Conservation (phyloP, 2,329 filamentous ascomycete species). For the Dothidotthia symphoricarpi region DNA sequence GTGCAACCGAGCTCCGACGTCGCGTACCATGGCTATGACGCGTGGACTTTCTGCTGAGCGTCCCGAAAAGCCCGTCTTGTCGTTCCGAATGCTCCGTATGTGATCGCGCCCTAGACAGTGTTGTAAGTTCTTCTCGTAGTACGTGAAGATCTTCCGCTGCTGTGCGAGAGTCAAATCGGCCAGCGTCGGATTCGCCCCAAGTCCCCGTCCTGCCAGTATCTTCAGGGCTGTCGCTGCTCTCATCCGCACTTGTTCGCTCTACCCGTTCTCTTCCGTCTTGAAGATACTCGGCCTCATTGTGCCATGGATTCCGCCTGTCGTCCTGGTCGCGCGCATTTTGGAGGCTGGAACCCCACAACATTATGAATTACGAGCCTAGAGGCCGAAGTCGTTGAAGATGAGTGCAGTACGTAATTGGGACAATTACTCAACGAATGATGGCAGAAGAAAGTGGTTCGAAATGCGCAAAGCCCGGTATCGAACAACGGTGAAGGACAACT, state of each 20-base stretch:
- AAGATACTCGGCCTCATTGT: constrained; percentile 29
- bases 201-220: constrained; percentile 45
- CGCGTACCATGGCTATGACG: constrained; percentile 12
- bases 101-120: constrained; percentile 49
- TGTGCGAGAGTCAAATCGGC: constrained; percentile 51
- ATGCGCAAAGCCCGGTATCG: neutral
- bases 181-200: constrained; percentile 63
- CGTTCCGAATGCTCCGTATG: constrained; percentile 23
- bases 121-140: constrained; percentile 56
- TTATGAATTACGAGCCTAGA: constrained; percentile 3
- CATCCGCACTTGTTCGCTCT: constrained; percentile 5
- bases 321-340: constrained; percentile 21
- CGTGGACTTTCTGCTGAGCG: constrained; percentile 31
- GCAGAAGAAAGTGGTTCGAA: neutral
- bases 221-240: constrained; percentile 26
- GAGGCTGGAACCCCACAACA: constrained; percentile 25
- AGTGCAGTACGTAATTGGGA: constrained; percentile 1
- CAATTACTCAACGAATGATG: neutral
- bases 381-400: neutral
- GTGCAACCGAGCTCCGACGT: constrained; percentile 13
- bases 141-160: constrained; percentile 62
- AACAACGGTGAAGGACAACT: neutral
- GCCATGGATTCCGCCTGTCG: constrained; percentile 36
- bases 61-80: constrained; percentile 24
- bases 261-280: constrained; percentile 19